Evolutionary conservation across 345 rosid species (phyloP), one percentile per base, ranked within the genome.

Genomic region (Carallia pectinifolia): DNA sequence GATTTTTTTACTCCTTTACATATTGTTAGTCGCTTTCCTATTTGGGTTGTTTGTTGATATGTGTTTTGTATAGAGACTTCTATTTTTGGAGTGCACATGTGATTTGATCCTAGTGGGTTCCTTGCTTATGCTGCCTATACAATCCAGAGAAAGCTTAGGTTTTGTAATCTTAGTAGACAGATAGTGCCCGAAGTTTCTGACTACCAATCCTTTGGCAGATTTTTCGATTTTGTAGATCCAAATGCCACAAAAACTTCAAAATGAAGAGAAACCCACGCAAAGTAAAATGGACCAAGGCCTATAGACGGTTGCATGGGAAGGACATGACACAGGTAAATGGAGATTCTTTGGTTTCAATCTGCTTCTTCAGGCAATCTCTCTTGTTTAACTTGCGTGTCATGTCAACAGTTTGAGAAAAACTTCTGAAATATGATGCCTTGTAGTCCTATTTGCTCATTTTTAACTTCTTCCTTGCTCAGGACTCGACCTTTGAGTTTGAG

Each of bases 211-310:
- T 55, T 66, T 58, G 77, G 84, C 80, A 92, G 98, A 81, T 95
- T 44, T 95, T 92, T 79, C 73, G 93, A 33, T 95, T 95, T 80
- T 95, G 96, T 81, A 81, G 97, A 80, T 93, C 93, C 9, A 87
- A 88, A 75, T 90, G 96, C 80, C 96, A 93, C 76, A 90, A 93
- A 77, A 93, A 93, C 75, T 89, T 93, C 69, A 96, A 96, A 81
- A 96, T 92, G 99, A 96, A 95, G 89, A 95, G 98, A 73, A 96
- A 92, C 76, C 99, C 98, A 4, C 89, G 97, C 53, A 92, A 95
- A 73, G 94, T 95, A 8, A 92, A 92, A 72, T 95, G 98, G 98
- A 90, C 98, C 62, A 92, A 95, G 87, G 97, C 94, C 66, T 90
- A 80, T 59, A 85, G 97, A 82, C 83, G 86, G 3, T 67, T 89